Conservation (phyloP, 2,329 filamentous ascomycete species). For the Colletotrichum salicis region DNA sequence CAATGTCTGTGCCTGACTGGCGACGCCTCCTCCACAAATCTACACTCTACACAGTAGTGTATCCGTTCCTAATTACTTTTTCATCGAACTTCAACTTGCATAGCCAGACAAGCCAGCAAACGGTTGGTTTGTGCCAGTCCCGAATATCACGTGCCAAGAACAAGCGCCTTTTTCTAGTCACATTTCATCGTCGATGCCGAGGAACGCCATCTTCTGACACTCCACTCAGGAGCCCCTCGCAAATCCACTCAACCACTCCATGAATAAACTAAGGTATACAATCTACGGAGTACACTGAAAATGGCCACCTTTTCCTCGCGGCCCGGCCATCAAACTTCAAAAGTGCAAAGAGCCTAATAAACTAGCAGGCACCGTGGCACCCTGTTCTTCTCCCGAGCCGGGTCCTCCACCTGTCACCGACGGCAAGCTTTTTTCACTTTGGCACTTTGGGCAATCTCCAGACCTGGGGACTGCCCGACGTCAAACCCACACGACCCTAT, state of each 20-base stretch:
- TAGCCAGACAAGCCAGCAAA: background rate
- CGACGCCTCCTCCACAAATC: background rate
- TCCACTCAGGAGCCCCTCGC: background rate
- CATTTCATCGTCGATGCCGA: constrained; percentile 5
- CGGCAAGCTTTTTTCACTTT: constrained; percentile 3
- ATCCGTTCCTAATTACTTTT: background rate
- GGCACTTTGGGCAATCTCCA: constrained; percentile 1
- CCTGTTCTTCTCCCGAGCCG: background rate
- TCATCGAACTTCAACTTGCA: background rate
- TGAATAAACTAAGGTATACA: too few species aligned
- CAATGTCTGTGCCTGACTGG: background rate
- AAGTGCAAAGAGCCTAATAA: background rate
- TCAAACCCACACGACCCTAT: background rate
- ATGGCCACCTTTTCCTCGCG: background rate
- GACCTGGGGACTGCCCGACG: background rate
- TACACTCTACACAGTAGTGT: background rate
- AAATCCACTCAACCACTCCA: background rate
- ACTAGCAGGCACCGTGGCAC: background rate
- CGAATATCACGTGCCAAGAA: background rate
- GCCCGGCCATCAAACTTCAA: background rate
- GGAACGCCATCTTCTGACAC: background rate
- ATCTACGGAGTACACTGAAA: too few species aligned
- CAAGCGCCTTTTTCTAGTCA: background rate
- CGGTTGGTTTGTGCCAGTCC: background rate
- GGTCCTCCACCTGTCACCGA: constrained; percentile 4